Evolutionary conservation across 2,329 filamentous ascomycete genomes (phyloP), one percentile per base, ranked within the genome.

Genomic region (Penicillium sp.): DNA sequence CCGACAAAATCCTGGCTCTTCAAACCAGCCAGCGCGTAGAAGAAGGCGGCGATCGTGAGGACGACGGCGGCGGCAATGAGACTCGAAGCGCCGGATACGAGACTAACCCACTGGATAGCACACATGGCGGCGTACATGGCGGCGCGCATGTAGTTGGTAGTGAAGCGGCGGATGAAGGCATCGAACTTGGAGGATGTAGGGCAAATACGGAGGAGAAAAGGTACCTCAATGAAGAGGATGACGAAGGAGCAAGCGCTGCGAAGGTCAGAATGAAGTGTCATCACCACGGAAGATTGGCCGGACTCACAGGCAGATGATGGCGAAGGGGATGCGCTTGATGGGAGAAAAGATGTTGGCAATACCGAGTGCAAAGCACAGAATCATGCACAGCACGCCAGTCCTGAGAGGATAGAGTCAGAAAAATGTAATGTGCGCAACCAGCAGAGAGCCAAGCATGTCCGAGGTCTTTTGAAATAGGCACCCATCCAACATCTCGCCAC

Each of bases 81-180:
- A 72, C 88, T 91, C 52, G 88, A 91, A 10, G 84, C 75, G 49
- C 78, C 74, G 22, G 80, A 71, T 60, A 90, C 82, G 63, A 93
- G 80, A 75, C 91, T 96, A 59, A 96, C 80, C 86, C 91, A 98
- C 78, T 97, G 92, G 47, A 96, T 77, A 52, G 89, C 73, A 68
- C 87, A 90, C 90, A 98, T 94, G 74, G 86, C 79, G 58, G 80
- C 78, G 79, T 99, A 99, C 73, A 96, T 89, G 58, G 82, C 89
- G 19, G 94, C 94, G 78, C 95, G 92, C 88, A 95, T 96, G 82
- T 93, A 98, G 82, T 97, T 98, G 60, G 93, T 96, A 64, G 92
- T 92, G 82, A 99, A 91, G 72, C 86, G 89, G 78, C 94, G 92
- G 77, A 99, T 94, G 75, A 92, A 89, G 66, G 80, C 82, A 77